Evolutionary conservation across 345 rosid species (phyloP).

Genomic region (Nasturtium officinale): DNA sequence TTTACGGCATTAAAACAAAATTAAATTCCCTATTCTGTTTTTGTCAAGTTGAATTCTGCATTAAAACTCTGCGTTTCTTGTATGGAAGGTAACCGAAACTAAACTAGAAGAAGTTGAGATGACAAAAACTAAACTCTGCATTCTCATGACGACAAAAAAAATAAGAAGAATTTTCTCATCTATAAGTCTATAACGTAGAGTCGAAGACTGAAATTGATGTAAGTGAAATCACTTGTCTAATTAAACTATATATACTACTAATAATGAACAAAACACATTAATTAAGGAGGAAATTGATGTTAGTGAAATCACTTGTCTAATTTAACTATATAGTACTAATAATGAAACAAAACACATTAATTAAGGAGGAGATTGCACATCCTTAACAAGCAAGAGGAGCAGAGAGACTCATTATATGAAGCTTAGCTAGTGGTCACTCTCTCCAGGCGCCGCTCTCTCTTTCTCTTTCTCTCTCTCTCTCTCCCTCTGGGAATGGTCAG

Average conservation of each 20-base stretch:
- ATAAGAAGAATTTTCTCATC: neutral
- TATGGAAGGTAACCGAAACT: neutral
- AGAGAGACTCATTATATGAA: neutral
- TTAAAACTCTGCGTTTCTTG: neutral
- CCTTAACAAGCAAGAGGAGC: neutral
- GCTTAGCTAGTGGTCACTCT: slow-evolving; percentile 43
- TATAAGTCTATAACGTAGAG: neutral
- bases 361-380: slow-evolving; percentile 3
- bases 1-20: neutral
- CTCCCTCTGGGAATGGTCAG: slow-evolving; percentile 43
- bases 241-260: neutral
- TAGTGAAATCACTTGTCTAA: neutral
- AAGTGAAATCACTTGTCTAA: neutral
- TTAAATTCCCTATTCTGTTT: neutral
- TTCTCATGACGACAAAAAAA: too few species aligned
- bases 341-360: neutral
- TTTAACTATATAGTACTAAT: neutral
- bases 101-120: too few species aligned
- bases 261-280: neutral
- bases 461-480: slow-evolving; percentile 3
- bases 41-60: neutral
- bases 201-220: neutral
- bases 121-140: too few species aligned
- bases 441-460: slow-evolving; percentile 67
- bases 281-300: neutral